Evolutionary conservation across 108 stramenopile species (phyloP).

Genomic region (Fragilaria radians): DNA sequence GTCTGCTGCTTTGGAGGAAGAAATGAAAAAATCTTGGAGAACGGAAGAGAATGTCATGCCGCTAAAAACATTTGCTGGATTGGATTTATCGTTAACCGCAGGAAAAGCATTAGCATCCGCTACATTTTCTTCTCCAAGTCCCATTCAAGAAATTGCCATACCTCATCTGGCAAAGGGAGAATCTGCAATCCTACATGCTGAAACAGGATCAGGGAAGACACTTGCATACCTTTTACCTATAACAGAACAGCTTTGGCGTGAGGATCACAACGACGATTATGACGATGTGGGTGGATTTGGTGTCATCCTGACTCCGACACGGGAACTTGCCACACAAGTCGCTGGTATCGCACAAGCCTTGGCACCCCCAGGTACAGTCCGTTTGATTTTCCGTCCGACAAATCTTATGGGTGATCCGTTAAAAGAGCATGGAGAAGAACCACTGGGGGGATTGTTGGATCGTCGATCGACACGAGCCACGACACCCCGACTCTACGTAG

Average conservation of each 20-base stretch:
- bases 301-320: constrained; percentile 85
- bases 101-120: constrained; percentile 50
- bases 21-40: constrained; percentile 2
- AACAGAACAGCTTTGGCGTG: constrained; percentile 68
- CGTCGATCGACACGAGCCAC: constrained; percentile 8
- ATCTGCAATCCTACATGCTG: constrained; percentile 67
- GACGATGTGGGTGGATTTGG: constrained; percentile 37
- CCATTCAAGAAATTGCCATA: constrained; percentile 67
- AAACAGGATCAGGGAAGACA: constrained; percentile 82
- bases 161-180: constrained; percentile 40
- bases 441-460: constrained; percentile 16
- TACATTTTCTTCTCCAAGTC: constrained; percentile 50
- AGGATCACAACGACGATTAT: constrained; percentile 6
- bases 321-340: constrained; percentile 93
- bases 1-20: constrained; percentile 8
- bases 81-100: constrained; percentile 53
- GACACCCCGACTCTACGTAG: constrained; percentile 62
- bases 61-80: constrained; percentile 48
- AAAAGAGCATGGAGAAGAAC: constrained; percentile 36
- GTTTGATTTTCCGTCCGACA: constrained; percentile 63
- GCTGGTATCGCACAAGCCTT: constrained; percentile 72
- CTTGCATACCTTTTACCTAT: constrained; percentile 80
- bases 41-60: constrained; percentile 7
- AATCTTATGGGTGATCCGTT: constrained; percentile 51
- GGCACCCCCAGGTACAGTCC: constrained; percentile 84